Evolutionary conservation across 2,329 filamentous ascomycete species (phyloP), one percentile per base, ranked within the genome.

Genomic region (Onygena corvina): DNA sequence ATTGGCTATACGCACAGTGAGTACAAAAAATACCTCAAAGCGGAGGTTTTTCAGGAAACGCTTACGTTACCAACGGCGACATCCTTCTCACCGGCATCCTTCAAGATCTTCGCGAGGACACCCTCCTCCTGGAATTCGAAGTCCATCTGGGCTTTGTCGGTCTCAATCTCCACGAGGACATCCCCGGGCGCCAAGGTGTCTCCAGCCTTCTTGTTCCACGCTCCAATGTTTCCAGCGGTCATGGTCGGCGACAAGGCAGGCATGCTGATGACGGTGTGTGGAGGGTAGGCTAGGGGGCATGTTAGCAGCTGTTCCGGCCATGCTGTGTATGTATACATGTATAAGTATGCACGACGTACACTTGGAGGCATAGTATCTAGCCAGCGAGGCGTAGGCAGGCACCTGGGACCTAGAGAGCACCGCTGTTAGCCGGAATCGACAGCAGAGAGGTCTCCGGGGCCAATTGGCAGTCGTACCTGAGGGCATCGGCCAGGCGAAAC

Each of bases 91-190:
- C 93, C 93, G 53, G 84, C 83, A 40, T 94, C 85, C 74, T 88
- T 92, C 64, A 98, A 75, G 56, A 96, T 78, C 78, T 94, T 94
- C 62, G 92, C 90, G 59, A 98, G 77, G 53, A 94, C 79, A 75
- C 90, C 92, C 67, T 96, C 92, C 64, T 98, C 92, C 72, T 98
- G 92, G 72, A 94, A 96, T 72, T 98, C 92, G 68, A 98, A 96
- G 75, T 98, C 92, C 92, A 98, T 98, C 75, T 96, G 92, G 57
- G 92, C 92, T 79, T 98, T 98, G 73, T 98, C 92, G 61, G 92
- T 98, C 79, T 98, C 92, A 63, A 96, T 94, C 76, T 94, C 89
- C 59, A 94, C 89, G 59, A 98, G 74, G 42, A 98, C 92, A 67
- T 98, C 92, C 67, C 92, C 92, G 47, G 93, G 89, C 51, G 79